Evolutionary conservation across 192 early-diverging fungal genomes (phyloP).

Genomic region (Backusella luteola): DNA sequence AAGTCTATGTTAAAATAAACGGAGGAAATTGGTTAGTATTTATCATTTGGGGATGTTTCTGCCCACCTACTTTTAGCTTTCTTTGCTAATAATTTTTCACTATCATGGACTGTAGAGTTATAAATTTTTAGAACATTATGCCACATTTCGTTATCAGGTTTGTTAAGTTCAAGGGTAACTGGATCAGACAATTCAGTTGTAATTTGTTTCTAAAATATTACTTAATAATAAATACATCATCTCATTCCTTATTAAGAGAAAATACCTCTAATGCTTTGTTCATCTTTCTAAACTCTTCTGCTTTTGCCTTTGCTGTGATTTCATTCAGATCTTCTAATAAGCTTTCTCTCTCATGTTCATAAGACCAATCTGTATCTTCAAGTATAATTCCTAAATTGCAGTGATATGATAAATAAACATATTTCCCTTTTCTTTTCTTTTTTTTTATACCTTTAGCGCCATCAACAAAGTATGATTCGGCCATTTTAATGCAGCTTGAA

Average conservation of each 20-base stretch:
- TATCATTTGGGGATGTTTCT: neutral
- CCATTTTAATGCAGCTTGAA: slow-evolving; percentile 40
- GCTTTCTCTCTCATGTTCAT: slow-evolving; percentile 55
- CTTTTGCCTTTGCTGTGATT: slow-evolving; percentile 52
- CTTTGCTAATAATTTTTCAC: slow-evolving; percentile 48
- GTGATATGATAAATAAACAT: neutral
- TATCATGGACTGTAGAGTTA: slow-evolving; percentile 51
- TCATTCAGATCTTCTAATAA: slow-evolving; percentile 62
- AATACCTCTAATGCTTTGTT: slow-evolving; percentile 48
- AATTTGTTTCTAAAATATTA: slow-evolving; percentile 39
- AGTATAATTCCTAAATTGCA: slow-evolving; percentile 45
- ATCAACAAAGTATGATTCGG: slow-evolving; percentile 15
- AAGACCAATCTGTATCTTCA: slow-evolving; percentile 70
- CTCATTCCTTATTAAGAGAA: slow-evolving; percentile 9
- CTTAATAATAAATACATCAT: slow-evolving; percentile 24
- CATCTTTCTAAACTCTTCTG: slow-evolving; percentile 69
- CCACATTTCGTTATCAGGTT: slow-evolving; percentile 73
- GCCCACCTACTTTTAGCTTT: slow-evolving; percentile 43
- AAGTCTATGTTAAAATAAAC: slow-evolving; percentile 24
- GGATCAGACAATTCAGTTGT: slow-evolving; percentile 66
- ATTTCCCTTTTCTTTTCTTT: neutral
- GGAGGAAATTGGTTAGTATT: neutral
- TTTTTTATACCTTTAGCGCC: slow-evolving; percentile 38
- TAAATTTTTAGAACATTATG: slow-evolving; percentile 58
- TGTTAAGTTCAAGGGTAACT: slow-evolving; percentile 67